Base-by-base conservation (phyloP, 768 basidiomycete genomes). In the Boletus coccyginus region DNA sequence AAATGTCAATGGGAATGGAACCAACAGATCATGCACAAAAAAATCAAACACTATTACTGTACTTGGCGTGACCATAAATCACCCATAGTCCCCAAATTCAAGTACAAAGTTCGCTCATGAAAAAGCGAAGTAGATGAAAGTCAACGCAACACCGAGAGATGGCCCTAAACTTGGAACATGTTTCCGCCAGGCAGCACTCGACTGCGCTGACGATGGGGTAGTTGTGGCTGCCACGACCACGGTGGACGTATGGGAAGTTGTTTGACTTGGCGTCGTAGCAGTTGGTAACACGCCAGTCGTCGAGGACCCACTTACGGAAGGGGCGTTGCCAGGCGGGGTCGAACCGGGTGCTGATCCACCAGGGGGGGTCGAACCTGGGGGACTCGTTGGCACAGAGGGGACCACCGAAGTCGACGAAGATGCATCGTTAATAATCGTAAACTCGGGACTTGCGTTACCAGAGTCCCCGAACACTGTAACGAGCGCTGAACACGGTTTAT, bases 341-440 rank as follows among this genome's bases (percentile, higher is more conserved):
- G 63, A 27, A 27, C 33, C 7, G 40, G 59, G 44, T 11, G 60
- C 14, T 13, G 62, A 9, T 14, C 40, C 14, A 2, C 44, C 16
- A 21, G 59, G 21, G 8, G 64, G 11, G 13, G 53, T 33, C 24
- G 58, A 12, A 48, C 33, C 47, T 39, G 60, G 29, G 14, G 51
- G 19, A 46, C 29, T 39, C 12, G 65, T 33, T 10, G 57, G 31
- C 7, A 10, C 7, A 45, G 64, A 41, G 21, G 67, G 42, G 10
- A 60, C 13, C 46, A 21, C 33, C 29, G 64, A 40, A 19, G 63
- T 46, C 9, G 68, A 72, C 42, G 78, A 79, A 54, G 80, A 75
- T 29, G 72, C 68, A 61, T 92, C 92, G 38, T 96, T 81, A 60
- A 81, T 70, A 41, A 76, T 76, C 54, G 74, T 75, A 39, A 76